phyloP scores from a whole-genome alignment of 2,329 filamentous ascomycete genomes.

The Geosmithia flava region DNA sequence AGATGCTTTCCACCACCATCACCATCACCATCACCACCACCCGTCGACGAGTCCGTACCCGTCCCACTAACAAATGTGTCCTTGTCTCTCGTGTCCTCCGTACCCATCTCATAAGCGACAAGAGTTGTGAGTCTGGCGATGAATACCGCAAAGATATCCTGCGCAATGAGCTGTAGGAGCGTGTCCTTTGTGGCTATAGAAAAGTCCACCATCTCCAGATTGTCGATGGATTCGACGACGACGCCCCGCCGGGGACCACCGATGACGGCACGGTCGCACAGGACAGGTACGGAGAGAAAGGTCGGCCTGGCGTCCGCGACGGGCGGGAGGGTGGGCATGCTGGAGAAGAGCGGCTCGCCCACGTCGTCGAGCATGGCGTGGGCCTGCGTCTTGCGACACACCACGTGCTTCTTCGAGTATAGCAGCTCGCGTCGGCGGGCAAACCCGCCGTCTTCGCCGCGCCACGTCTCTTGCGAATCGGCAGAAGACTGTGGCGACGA shows the following conservation, averaged over 20 bases:
- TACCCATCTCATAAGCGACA: no score
- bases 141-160: not conserved
- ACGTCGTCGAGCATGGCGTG: not conserved
- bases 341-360: not conserved
- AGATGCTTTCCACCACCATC: not conserved
- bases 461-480: not conserved
- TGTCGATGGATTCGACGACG: not conserved
- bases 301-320: not conserved
- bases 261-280: not conserved
- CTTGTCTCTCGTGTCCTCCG: no score
- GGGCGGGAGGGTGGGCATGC: not conserved
- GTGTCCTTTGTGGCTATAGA: not conserved
- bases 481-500: not conserved
- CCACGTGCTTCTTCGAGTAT: not conserved
- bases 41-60: no score
- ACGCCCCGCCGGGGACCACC: no score
- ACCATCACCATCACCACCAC: no score
- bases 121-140: no score
- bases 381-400: not conserved
- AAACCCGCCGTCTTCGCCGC: not conserved
- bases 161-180: not conserved
- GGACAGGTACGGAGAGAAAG: not conserved
- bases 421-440: not conserved
- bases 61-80: no score
- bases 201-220: not conserved